Evolutionary conservation across 495 filamentous ascomycete genomes (phyloP), one percentile per base, ranked within the genome.

Genomic region (Ramalina intermedia): DNA sequence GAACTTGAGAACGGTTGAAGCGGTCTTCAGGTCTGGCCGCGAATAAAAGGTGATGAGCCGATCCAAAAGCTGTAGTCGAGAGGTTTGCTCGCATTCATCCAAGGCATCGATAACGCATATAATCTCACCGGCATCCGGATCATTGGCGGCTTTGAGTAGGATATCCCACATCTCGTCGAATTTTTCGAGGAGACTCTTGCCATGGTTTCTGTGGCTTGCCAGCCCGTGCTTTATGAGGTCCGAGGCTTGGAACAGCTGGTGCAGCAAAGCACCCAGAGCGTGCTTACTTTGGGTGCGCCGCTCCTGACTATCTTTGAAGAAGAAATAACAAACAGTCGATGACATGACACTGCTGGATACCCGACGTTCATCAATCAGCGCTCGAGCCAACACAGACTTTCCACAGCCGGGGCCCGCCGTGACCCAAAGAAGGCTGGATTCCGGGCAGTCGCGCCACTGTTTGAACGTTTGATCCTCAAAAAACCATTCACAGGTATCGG

Each of bases 381-480:
- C 63, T 49, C 56, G 54, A 1, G 63, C 46, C 7, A 72, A 50
- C 3, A 74, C 67, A 46, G 69, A 67, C 48, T 74, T 74, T 2
- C 69, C 68, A 47, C 65, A 72, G 18, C 69, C 69, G 26, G 69
- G 69, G 48, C 68, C 63, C 14, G 64, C 70, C 6, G 69, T 65
- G 14, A 72, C 53, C 68, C 62, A 70, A 11, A 73, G 61, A 21
- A 72, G 52, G 33, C 62, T 58, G 29, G 61, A 58, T 3, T 41
- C 24, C n/a, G 16, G 43, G 39, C 54, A 55, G 13, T 53, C 26
- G 45, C 41, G 50, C 66, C 65, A 69, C 26, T 50, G 45, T 1
- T 47, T 51, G 43, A 64, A 70, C 16, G 58, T 57, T 17, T 48
- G 0, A 51, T 69, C 60, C 23, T 60, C 38, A 9, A 65, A 47